These are phyloP conservation scores for Periconia macrospinosa DNA, from an alignment of 2,329 filamentous ascomycete genomes.

Conservation along the genomic window DNA sequence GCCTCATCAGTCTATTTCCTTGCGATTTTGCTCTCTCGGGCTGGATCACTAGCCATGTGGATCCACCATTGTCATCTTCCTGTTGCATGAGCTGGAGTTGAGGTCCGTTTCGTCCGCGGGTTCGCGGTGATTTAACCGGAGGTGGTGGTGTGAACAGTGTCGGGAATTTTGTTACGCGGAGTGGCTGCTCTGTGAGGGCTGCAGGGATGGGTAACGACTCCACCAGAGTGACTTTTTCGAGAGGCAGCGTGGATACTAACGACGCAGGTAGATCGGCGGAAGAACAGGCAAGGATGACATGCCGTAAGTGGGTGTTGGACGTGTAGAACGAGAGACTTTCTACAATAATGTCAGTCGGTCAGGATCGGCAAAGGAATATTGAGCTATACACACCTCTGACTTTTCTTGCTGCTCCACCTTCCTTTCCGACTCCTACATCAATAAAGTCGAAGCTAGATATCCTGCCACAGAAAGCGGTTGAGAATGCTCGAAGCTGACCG, in stretches of 20 bases:
- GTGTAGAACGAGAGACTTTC: constrained; percentile 40
- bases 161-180: constrained; percentile 28
- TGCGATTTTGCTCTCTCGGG: constrained; percentile 40
- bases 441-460: constrained; percentile 42
- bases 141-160: constrained; percentile 36
- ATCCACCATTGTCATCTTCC: constrained; percentile 35
- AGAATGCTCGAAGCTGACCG: constrained; percentile 38
- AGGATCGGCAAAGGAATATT: too few relatives aligned
- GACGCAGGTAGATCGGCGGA: constrained; percentile 33
- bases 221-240: constrained; percentile 37
- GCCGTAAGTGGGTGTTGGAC: constrained; percentile 36
- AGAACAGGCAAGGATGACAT: constrained; percentile 38
- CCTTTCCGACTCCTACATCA: constrained; percentile 40
- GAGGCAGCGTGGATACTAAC: constrained; percentile 34
- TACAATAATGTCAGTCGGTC: constrained; percentile 13
- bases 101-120: constrained; percentile 24
- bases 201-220: constrained; percentile 33
- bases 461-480: constrained; percentile 40
- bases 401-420: constrained; percentile 36
- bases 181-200: constrained; percentile 30
- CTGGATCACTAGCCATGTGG: constrained; percentile 42
- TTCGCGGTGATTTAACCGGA: constrained; percentile 28
- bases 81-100: constrained; percentile 41
- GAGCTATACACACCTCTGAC: constrained; percentile 28
- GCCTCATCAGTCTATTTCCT: constrained; percentile 18